Conservation (phyloP, 192 early-diverging fungal species). For the Podochytrium sp. region DNA sequence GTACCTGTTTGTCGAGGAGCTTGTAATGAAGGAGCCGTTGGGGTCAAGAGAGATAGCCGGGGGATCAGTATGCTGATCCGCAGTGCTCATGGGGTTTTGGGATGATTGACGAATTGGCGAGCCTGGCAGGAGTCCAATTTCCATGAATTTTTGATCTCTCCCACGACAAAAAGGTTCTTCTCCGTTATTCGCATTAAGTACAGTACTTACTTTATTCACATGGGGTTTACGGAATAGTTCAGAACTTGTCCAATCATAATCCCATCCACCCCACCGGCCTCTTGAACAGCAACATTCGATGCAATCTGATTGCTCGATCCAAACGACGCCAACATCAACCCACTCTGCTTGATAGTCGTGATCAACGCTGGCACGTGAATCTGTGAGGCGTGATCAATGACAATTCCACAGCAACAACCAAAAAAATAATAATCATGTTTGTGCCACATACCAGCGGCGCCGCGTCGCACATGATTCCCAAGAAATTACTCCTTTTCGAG, state of each 20-base stretch:
- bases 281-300: conserved; percentile 71
- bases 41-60: background rate
- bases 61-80: too few species aligned
- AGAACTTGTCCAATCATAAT: conserved; percentile 76
- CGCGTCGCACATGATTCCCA: conserved; percentile 92
- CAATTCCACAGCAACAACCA: background rate
- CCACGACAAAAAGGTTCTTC: too few species aligned
- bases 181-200: too few species aligned
- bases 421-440: conserved; percentile 1
- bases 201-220: too few species aligned
- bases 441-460: conserved; percentile 71
- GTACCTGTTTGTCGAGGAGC: background rate
- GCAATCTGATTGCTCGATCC: conserved; percentile 75
- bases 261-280: conserved; percentile 87
- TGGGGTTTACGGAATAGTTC: conserved; percentile 38
- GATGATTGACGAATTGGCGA: too few species aligned
- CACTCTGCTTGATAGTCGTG: conserved; percentile 89
- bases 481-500: conserved; percentile 86
- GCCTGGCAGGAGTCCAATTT: too few species aligned
- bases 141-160: too few species aligned
- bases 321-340: conserved; percentile 89
- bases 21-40: background rate
- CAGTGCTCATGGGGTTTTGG: background rate
- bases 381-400: conserved; percentile 47
- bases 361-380: conserved; percentile 90